Conservation (phyloP, 2,329 filamentous ascomycete genomes). For the Penicillium corylophilum region DNA sequence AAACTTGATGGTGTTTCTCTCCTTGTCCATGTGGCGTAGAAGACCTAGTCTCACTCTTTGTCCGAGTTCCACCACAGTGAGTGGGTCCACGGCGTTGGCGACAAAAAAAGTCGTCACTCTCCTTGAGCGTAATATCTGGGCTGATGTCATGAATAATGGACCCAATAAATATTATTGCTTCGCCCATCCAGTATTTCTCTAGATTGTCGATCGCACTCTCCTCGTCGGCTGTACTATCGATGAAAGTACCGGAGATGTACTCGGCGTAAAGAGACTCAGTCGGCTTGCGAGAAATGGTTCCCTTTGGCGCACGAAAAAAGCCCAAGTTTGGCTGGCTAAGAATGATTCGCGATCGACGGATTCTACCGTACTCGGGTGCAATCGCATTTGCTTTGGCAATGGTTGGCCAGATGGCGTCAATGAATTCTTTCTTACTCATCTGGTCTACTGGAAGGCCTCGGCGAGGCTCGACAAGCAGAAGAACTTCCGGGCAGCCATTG, state of each 20-base stretch:
- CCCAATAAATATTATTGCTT: conserved; percentile 14
- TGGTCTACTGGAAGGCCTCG: conserved; percentile 6
- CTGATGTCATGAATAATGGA: conserved; percentile 14
- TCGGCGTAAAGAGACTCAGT: conserved; percentile 17
- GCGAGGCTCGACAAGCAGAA: conserved; percentile 18
- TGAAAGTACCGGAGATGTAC: conserved; percentile 13
- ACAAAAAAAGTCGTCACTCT: conserved; percentile 16
- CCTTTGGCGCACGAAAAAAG: conserved; percentile 15
- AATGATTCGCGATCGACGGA: conserved; percentile 14
- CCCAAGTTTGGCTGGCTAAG: conserved; percentile 11
- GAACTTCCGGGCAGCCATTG: conserved; percentile 15
- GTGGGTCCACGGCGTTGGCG: conserved; percentile 13
- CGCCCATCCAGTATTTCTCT: conserved; percentile 13
- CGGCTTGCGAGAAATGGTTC: conserved; percentile 16
- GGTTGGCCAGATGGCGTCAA: conserved; percentile 16
- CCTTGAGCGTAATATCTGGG: conserved; percentile 8
- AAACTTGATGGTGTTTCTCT: conserved; percentile 14
- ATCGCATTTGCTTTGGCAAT: conserved; percentile 11
- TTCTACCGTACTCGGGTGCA: conserved; percentile 13
- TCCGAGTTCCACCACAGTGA: conserved; percentile 13
- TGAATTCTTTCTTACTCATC: conserved; percentile 18
- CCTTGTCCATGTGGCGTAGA: conserved; percentile 8
- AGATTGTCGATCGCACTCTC: conserved; percentile 12
- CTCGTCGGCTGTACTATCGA: conserved; percentile 14
- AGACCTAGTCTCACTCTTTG: conserved; percentile 13